phyloP scores from a whole-genome alignment of 2,329 filamentous ascomycete genomes.

The Xylaria sp. region DNA sequence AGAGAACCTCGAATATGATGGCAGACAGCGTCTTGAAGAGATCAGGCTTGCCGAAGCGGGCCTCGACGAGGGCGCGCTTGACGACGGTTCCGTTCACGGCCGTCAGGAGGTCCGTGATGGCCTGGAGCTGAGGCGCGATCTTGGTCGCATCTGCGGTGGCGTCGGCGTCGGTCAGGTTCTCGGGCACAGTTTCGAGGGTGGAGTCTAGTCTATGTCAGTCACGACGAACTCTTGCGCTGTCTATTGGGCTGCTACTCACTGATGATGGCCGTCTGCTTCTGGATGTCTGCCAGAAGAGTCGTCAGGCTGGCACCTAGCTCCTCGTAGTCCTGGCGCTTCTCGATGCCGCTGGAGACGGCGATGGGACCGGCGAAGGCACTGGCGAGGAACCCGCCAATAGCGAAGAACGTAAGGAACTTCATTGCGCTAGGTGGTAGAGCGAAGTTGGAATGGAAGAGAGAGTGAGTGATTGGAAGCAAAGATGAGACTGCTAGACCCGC shows the following conservation, averaged over 20 bases:
- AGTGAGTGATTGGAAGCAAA: constrained; percentile 10
- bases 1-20: constrained; percentile 45
- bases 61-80: constrained; percentile 40
- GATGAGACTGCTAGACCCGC: constrained; percentile 26
- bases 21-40: constrained; percentile 44
- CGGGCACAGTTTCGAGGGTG: constrained; percentile 39
- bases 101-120: constrained; percentile 42
- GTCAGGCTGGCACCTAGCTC: constrained; percentile 41
- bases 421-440: constrained; percentile 39
- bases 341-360: constrained; percentile 33
- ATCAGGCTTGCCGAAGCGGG: constrained; percentile 40
- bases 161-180: constrained; percentile 38
- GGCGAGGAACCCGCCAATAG: constrained; percentile 44
- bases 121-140: constrained; percentile 43
- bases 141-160: constrained; percentile 34
- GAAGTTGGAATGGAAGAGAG: constrained; percentile 16
- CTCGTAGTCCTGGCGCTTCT: constrained; percentile 45
- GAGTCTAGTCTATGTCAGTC: constrained; percentile 40
- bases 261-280: constrained; percentile 45
- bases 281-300: constrained; percentile 41
- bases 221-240: not conserved
- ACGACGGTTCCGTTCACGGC: constrained; percentile 33
- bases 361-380: constrained; percentile 44
- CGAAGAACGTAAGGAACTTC: constrained; percentile 45
- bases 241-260: constrained; percentile 36